phyloP scores from a whole-genome alignment of 495 filamentous ascomycete genomes.

The Penicillium cataractarum region DNA sequence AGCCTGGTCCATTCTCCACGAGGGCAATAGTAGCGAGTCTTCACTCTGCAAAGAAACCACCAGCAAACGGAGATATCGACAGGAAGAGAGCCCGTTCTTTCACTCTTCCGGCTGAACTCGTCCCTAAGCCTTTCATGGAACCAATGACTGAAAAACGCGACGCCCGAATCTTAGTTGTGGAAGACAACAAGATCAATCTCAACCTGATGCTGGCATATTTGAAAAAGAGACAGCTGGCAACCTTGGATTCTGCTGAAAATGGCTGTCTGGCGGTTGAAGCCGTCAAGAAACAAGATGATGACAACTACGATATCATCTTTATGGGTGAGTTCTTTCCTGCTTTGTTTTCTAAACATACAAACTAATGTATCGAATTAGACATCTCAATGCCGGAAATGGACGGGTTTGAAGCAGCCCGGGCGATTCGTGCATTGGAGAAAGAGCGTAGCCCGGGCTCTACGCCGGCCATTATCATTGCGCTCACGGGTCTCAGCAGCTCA shows the following conservation, averaged over 20 bases:
- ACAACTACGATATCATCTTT: slow-evolving; percentile 53
- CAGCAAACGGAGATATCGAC: too few species aligned
- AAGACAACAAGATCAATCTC: slow-evolving; percentile 77
- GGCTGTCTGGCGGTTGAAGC: slow-evolving; percentile 52
- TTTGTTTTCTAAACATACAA: background rate
- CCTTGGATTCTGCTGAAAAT: slow-evolving; percentile 46
- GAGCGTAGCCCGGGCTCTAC: slow-evolving; percentile 19
- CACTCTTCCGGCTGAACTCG: background rate
- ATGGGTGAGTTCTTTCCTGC: slow-evolving; percentile 32
- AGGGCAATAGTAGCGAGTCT: background rate
- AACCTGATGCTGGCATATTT: slow-evolving; percentile 64
- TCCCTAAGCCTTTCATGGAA: background rate
- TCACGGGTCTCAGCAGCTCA: slow-evolving; percentile 63
- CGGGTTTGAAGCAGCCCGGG: slow-evolving; percentile 65
- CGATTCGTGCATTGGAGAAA: slow-evolving; percentile 64
- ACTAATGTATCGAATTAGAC: slow-evolving; percentile 31
- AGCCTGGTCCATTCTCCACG: background rate
- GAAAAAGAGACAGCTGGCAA: slow-evolving; percentile 42
- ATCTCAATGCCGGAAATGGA: slow-evolving; percentile 77
- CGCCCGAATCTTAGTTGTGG: slow-evolving; percentile 60
- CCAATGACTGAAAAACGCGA: background rate
- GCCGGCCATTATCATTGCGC: slow-evolving; percentile 4
- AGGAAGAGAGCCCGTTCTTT: background rate
- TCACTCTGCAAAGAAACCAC: background rate
- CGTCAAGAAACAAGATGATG: slow-evolving; percentile 32